phyloP scores from a whole-genome alignment of 225 moss, liverwort and hornwort genomes.

The Neckera pumila region DNA sequence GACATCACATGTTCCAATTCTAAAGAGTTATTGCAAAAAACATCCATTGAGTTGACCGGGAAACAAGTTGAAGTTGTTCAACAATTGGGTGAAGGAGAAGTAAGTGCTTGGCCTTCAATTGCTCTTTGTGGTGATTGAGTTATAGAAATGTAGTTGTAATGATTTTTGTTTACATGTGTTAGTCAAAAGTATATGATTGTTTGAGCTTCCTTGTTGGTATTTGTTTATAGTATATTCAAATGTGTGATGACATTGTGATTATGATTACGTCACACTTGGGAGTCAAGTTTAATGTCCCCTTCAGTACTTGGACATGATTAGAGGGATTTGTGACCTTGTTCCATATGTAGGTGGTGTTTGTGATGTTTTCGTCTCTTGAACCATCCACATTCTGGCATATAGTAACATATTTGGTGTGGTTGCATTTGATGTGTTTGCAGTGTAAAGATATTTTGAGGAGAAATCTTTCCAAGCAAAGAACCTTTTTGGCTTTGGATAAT shows the following conservation, averaged over 20 bases:
- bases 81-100: neutral
- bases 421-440: neutral
- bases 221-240: neutral
- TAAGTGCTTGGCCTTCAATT: neutral
- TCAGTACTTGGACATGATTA: too few species aligned
- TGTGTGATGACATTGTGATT: neutral
- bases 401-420: accelerated
- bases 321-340: neutral
- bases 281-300: neutral
- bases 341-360: too few species aligned
- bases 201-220: neutral
- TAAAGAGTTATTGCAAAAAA: neutral
- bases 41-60: neutral
- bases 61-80: neutral
- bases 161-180: neutral
- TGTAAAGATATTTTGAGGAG: neutral
- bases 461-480: neutral
- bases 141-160: accelerated
- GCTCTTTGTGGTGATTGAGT: neutral
- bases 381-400: too few species aligned
- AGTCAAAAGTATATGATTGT: accelerated
- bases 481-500: neutral
- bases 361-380: neutral
- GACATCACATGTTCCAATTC: neutral
- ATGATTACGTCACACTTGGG: accelerated